Conservation (phyloP, 768 basidiomycete genomes). For the Lactarius pseudohatsudake region DNA sequence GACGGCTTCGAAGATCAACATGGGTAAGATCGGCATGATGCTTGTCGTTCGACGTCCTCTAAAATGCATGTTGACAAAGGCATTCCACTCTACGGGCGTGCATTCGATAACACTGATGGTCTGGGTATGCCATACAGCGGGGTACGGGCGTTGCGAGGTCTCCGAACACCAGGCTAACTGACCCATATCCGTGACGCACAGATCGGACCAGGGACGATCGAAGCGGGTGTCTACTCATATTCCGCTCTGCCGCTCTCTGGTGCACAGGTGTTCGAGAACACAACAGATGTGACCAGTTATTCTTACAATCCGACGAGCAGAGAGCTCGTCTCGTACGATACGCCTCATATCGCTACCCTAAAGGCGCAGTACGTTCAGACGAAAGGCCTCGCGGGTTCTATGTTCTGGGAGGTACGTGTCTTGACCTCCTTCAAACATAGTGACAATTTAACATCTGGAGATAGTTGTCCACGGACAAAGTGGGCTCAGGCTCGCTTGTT, state of each 20-base stretch:
- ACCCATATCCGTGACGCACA: slow-evolving; percentile 31
- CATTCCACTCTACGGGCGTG: slow-evolving; percentile 79
- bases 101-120: slow-evolving; percentile 68
- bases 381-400: slow-evolving; percentile 62
- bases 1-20: slow-evolving; percentile 58
- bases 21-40: slow-evolving; percentile 45
- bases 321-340: slow-evolving; percentile 78
- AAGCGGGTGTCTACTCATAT: slow-evolving; percentile 78
- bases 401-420: slow-evolving; percentile 64
- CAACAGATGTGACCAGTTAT: slow-evolving; percentile 69
- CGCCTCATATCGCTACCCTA: slow-evolving; percentile 58
- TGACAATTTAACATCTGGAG: not conserved
- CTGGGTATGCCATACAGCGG: slow-evolving; percentile 69
- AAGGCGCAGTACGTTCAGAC: slow-evolving; percentile 69
- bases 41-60: slow-evolving; percentile 1
- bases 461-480: slow-evolving; percentile 59
- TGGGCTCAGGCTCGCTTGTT: slow-evolving; percentile 59
- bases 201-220: slow-evolving; percentile 71
- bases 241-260: slow-evolving; percentile 59
- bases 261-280: slow-evolving; percentile 60
- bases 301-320: slow-evolving; percentile 66
- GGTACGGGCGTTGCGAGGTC: slow-evolving; percentile 38
- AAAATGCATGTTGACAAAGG: slow-evolving; percentile 37
- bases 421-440: not conserved
- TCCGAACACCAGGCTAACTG: not conserved